A percentile compares a stretch with the other conserved stretches of the same genome.
phyloP scores from a whole-genome alignment of 148 eudicot species.

The Mesembryanthemum crystallinum region DNA sequence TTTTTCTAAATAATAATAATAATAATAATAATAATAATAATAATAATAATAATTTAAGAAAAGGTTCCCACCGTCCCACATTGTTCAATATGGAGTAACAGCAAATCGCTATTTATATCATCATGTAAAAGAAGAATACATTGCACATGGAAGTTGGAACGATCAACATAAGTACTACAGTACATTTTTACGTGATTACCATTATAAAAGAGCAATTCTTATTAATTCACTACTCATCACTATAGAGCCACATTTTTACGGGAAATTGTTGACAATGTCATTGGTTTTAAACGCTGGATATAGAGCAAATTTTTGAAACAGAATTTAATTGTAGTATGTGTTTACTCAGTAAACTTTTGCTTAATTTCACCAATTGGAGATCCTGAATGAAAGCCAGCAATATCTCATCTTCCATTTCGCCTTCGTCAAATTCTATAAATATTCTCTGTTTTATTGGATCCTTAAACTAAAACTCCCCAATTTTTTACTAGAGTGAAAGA shows the following conservation, averaged over 20 bases:
- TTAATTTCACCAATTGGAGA: background rate
- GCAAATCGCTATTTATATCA: no score
- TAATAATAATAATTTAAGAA: no score
- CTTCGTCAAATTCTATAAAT: conserved; percentile 10
- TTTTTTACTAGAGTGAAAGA: background rate
- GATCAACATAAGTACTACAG: no score
- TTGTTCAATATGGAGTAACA: no score
- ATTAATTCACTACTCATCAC: background rate
- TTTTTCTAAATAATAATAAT: no score
- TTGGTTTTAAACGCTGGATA: background rate
- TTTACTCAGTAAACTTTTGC: conserved; percentile 7
- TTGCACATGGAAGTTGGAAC: no score
- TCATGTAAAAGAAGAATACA: no score
- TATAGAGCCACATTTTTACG: background rate
- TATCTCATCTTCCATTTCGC: background rate
- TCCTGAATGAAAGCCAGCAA: conserved; percentile 22
- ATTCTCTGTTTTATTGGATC: background rate
- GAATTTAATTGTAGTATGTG: background rate
- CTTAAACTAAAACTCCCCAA: background rate
- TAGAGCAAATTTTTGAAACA: background rate
- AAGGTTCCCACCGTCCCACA: no score
- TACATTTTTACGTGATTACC: no score
- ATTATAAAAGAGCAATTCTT: background rate
- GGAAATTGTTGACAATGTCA: background rate
- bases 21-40: no score